phyloP scores from a whole-genome alignment of 352 stramenopile species.

The Pythium brachiatum region DNA sequence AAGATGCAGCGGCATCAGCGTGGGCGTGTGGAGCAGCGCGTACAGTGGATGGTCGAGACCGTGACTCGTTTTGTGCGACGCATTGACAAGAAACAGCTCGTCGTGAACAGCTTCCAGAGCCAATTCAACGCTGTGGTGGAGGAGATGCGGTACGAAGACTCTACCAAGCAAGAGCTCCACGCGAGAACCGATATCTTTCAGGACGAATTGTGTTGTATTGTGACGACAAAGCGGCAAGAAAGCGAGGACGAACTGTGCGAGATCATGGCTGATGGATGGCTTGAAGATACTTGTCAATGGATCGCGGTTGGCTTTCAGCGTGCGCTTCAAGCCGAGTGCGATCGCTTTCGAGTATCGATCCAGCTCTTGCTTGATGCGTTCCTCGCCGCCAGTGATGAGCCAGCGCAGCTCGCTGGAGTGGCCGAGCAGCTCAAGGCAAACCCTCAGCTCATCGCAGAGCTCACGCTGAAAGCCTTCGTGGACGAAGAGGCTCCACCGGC shows the following conservation, averaged over 20 bases:
- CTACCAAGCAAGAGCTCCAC: slow-evolving; percentile 81
- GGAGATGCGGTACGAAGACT: slow-evolving; percentile 81
- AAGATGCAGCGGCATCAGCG: slow-evolving; percentile 36
- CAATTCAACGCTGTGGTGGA: slow-evolving; percentile 79
- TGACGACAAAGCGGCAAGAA: slow-evolving; percentile 36
- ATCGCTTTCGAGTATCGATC: slow-evolving; percentile 62
- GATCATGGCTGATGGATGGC: slow-evolving; percentile 51
- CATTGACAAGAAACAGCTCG: slow-evolving; percentile 59
- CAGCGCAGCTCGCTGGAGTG: slow-evolving; percentile 24
- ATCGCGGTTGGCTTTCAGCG: slow-evolving; percentile 49
- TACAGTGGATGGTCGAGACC: slow-evolving; percentile 33
- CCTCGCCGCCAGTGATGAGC: slow-evolving; percentile 42
- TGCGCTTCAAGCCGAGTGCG: slow-evolving; percentile 64
- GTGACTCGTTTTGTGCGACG: slow-evolving; percentile 63
- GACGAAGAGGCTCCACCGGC: not conserved
- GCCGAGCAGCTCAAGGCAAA: slow-evolving; percentile 32
- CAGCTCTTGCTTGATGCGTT: slow-evolving; percentile 58
- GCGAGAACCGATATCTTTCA: slow-evolving; percentile 68
- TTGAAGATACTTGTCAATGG: slow-evolving; percentile 51
- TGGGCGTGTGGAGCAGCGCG: slow-evolving; percentile 25
- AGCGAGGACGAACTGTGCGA: slow-evolving; percentile 48
- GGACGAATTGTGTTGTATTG: slow-evolving; percentile 48
- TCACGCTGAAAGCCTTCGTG: slow-evolving; percentile 14
- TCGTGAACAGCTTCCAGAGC: slow-evolving; percentile 65
- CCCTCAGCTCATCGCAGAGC: slow-evolving; percentile 14